Evolutionary conservation across 2,329 filamentous ascomycete species (phyloP).

Genomic region (Dothideomycetes sp.): DNA sequence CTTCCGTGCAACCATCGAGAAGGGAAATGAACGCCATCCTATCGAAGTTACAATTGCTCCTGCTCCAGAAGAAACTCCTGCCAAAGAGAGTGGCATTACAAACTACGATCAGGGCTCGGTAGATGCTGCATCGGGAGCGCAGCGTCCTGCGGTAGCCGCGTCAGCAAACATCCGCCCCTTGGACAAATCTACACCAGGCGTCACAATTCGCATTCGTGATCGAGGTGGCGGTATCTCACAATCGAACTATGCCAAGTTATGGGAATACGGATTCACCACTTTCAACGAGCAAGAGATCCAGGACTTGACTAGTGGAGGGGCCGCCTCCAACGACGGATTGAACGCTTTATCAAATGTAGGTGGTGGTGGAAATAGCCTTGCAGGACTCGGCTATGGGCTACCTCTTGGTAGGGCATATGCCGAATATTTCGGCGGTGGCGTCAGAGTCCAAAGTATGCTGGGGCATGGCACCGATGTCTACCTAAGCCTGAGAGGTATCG

Average conservation of each 20-base stretch:
- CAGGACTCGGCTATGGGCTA: slow-evolving; percentile 77
- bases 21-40: slow-evolving; percentile 66
- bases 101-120: slow-evolving; percentile 29
- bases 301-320: slow-evolving; percentile 38
- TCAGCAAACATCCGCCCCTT: slow-evolving; percentile 36
- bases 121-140: slow-evolving; percentile 25
- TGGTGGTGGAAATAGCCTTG: slow-evolving; percentile 68
- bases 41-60: slow-evolving; percentile 88
- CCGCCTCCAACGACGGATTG: slow-evolving; percentile 51
- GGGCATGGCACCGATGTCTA: slow-evolving; percentile 78
- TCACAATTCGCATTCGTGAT: slow-evolving; percentile 92
- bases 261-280: slow-evolving; percentile 96
- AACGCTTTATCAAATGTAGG: slow-evolving; percentile 64
- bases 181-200: slow-evolving; percentile 56
- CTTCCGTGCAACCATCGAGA: slow-evolving; percentile 87
- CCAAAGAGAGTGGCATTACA: slow-evolving; percentile 20
- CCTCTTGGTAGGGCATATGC: slow-evolving; percentile 88
- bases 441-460: slow-evolving; percentile 88
- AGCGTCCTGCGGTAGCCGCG: slow-evolving; percentile 18
- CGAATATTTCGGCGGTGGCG: slow-evolving; percentile 94
- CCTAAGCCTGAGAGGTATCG: slow-evolving; percentile 52
- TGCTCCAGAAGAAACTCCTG: slow-evolving; percentile 41
- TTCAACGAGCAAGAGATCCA: slow-evolving; percentile 60
- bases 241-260: slow-evolving; percentile 75
- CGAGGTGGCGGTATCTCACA: slow-evolving; percentile 88